Evolutionary conservation across 2,329 filamentous ascomycete genomes (phyloP), one percentile per base, ranked within the genome.

Genomic region (Fusarium sp.): DNA sequence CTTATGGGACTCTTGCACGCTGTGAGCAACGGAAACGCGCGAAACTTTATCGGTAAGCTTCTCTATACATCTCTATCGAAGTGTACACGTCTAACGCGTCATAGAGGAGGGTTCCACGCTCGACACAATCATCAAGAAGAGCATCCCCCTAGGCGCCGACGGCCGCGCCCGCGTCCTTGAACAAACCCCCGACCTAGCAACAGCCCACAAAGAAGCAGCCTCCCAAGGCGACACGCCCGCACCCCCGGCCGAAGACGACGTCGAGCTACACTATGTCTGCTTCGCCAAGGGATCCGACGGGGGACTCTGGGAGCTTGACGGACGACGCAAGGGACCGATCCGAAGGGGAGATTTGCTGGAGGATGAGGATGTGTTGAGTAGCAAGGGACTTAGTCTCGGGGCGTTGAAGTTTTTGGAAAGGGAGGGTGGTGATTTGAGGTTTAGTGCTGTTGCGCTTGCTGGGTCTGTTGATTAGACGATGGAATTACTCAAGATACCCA

Each of bases 181-280:
- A 82, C 88, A 92, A 64, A 94, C 93, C 20, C 86, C 91, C 43
- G 91, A 89, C 13, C 88, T 98, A 59, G 95, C 97, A 64, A 87
- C 84, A 6, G 95, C 95, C 8, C 95, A 98, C 84, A 90, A 91
- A 56, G 89, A 90, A 70, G 95, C 95, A 16, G 97, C 96, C 6
- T 88, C 88, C 9, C 86, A 88, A 70, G 96, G 96, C 20, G 94
- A 96, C 81, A 97, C 95, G 1, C 80, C 87, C 14, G 94, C 95
- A 2, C 96, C 97, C 0, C 85, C 89, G 64, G 94, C 95, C 10
- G 89, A 91, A n/a, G 93, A 94, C 78, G 90, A 93, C 76, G 88
- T 98, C n/a, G 96, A 98, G 80, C 87, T 98, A 77, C 97, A 99
- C 85, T 98, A 97, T 82, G 96, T 98, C 56, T 97, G 94, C 80